phyloP scores from a whole-genome alignment of 164 flowering plant species.

The Hamamelis virginiana region DNA sequence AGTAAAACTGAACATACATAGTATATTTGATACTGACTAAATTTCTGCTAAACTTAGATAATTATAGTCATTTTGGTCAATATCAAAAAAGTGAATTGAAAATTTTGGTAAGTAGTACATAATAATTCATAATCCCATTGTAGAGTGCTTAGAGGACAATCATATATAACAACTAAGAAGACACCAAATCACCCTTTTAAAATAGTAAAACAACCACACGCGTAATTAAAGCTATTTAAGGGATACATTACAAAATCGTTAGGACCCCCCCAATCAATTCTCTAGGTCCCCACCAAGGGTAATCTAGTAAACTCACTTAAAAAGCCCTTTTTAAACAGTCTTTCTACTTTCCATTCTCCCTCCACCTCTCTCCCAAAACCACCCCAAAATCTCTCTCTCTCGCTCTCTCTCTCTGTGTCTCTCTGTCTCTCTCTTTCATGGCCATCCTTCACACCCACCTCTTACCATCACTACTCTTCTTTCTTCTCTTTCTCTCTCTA shows the following conservation, averaged over 20 bases:
- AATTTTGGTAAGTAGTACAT: too few relatives aligned
- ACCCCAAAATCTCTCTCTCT: conserved; percentile 10
- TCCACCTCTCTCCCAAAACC: conserved; percentile 17
- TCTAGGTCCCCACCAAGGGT: not conserved
- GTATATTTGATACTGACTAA: too few relatives aligned
- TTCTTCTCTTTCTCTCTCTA: conserved; percentile 8
- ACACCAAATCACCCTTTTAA: not conserved
- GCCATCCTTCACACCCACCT: conserved; percentile 7
- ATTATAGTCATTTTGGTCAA: too few relatives aligned
- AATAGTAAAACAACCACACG: too few relatives aligned
- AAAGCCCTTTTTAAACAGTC: conserved; percentile 21
- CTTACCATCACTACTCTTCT: conserved; percentile 6
- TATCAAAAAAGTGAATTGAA: too few relatives aligned
- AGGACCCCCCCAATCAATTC: not conserved
- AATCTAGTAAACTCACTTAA: not conserved
- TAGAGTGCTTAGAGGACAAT: not conserved
- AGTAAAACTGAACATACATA: too few relatives aligned
- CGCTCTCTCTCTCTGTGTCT: conserved; percentile 15
- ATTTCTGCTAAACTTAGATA: too few relatives aligned
- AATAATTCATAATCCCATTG: not conserved
- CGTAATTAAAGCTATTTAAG: too few relatives aligned
- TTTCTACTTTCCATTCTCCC: conserved; percentile 13
- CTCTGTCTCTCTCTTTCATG: conserved; percentile 15
- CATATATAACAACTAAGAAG: conserved; percentile 1
- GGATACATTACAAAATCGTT: too few relatives aligned